A percentile compares a stretch with the other conserved stretches of the same genome.
These are phyloP conservation scores for Solanum hybrid DNA, from an alignment of 305 asterid species.

Conservation along the genomic window DNA sequence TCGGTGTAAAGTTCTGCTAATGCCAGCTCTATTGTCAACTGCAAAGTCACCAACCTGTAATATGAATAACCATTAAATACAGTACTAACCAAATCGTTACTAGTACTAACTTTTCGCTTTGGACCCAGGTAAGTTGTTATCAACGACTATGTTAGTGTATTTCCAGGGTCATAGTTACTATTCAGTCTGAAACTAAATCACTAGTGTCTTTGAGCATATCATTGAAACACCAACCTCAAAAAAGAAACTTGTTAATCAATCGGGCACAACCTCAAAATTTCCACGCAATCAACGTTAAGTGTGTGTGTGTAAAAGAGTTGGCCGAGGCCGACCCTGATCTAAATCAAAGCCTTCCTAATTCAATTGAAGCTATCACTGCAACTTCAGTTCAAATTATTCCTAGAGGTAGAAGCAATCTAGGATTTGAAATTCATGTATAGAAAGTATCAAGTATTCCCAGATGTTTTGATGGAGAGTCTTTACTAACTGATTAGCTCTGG, in stretches of 20 bases:
- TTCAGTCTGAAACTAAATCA: neutral
- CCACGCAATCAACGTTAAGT: neutral
- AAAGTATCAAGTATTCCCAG: neutral
- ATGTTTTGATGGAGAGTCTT: too few species aligned
- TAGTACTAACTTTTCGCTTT: neutral
- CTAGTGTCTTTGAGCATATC: neutral
- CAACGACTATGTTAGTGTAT: neutral
- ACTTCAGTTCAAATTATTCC: neutral
- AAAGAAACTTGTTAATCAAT: neutral
- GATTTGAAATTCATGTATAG: neutral
- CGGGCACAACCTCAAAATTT: neutral
- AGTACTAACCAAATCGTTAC: neutral
- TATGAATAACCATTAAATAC: slow-evolving; percentile 5
- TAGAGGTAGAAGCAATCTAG: neutral
- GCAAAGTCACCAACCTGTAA: slow-evolving; percentile 84
- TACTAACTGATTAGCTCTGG: too few species aligned
- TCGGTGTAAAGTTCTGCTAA: slow-evolving; percentile 86
- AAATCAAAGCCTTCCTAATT: neutral
- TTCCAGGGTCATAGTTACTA: neutral
- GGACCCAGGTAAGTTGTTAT: neutral
- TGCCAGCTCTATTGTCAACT: slow-evolving; percentile 88
- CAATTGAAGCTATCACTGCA: neutral
- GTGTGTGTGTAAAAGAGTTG: neutral
- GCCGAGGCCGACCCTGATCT: neutral
- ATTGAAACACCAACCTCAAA: neutral